These are phyloP conservation scores for Baorangia bicolor DNA, from an alignment of 768 basidiomycete genomes.

Conservation along the genomic window DNA sequence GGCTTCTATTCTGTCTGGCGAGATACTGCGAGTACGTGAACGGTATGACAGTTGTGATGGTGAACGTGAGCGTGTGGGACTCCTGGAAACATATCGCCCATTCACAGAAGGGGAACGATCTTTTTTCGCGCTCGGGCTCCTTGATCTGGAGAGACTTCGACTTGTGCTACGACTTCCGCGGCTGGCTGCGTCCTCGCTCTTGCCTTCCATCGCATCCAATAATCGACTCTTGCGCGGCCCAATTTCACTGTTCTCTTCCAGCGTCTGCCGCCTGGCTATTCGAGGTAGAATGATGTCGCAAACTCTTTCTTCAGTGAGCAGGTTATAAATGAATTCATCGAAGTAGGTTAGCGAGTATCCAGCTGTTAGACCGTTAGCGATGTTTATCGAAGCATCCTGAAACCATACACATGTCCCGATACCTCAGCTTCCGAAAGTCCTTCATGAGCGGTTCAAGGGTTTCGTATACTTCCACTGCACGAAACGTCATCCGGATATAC, in stretches of 20 bases:
- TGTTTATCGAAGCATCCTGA: not conserved
- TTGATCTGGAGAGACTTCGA: slow-evolving; percentile 23
- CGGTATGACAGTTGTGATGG: slow-evolving; percentile 41
- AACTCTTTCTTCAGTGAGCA: slow-evolving; percentile 86
- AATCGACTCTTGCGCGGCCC: slow-evolving; percentile 82
- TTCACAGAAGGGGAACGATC: slow-evolving; percentile 42
- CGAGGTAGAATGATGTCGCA: slow-evolving; percentile 97
- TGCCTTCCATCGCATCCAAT: slow-evolving; percentile 84
- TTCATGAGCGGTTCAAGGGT: slow-evolving; percentile 91
- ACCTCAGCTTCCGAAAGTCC: slow-evolving; percentile 88
- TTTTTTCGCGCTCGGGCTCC: slow-evolving; percentile 24
- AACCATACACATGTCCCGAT: slow-evolving; percentile 71
- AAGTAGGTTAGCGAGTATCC: slow-evolving; percentile 86
- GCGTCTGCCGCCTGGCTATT: slow-evolving; percentile 74
- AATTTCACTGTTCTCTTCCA: slow-evolving; percentile 92
- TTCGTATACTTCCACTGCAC: slow-evolving; percentile 87
- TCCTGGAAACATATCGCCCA: slow-evolving; percentile 64
- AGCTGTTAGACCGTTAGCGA: slow-evolving; percentile 43
- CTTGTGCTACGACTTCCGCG: slow-evolving; percentile 39
- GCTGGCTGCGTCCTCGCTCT: slow-evolving; percentile 50
- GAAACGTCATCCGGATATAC: slow-evolving; percentile 95
- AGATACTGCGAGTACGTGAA: slow-evolving; percentile 61
- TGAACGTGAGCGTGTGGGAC: slow-evolving; percentile 51
- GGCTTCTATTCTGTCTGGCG: slow-evolving; percentile 53
- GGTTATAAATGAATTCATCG: slow-evolving; percentile 86